These are phyloP conservation scores for Aphanomyces euteiches DNA, from an alignment of 352 stramenopile genomes.

Conservation along the genomic window DNA sequence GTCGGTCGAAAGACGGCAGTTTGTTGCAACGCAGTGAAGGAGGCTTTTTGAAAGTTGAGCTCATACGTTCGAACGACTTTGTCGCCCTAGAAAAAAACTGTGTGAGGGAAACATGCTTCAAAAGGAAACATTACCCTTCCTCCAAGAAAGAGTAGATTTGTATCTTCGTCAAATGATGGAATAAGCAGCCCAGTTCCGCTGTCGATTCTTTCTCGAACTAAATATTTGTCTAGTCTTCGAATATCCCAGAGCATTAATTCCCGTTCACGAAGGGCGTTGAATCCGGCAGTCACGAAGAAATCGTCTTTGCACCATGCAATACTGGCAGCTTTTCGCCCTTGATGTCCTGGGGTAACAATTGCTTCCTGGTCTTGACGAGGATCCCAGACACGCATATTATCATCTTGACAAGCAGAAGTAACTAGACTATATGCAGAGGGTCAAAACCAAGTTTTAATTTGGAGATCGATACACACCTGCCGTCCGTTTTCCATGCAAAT, in stretches of 20 bases:
- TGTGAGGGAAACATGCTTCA: background rate
- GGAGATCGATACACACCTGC: slow-evolving; percentile 34
- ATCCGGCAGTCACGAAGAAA: slow-evolving; percentile 58
- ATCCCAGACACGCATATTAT: slow-evolving; percentile 53
- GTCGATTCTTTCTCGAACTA: slow-evolving; percentile 63
- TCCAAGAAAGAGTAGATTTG: slow-evolving; percentile 64
- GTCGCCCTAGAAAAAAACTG: slow-evolving; percentile 37
- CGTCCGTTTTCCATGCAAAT: slow-evolving; percentile 68
- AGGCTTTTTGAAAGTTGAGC: slow-evolving; percentile 42
- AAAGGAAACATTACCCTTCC: slow-evolving; percentile 39
- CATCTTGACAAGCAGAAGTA: slow-evolving; percentile 43
- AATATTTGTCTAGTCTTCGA: slow-evolving; percentile 44
- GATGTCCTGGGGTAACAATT: slow-evolving; percentile 41
- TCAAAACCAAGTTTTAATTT: background rate
- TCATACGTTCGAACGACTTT: slow-evolving; percentile 59
- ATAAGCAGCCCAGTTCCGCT: slow-evolving; percentile 60
- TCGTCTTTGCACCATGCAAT: slow-evolving; percentile 58
- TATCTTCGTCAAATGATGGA: slow-evolving; percentile 64
- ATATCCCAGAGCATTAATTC: slow-evolving; percentile 79
- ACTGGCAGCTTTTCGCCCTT: slow-evolving; percentile 45
- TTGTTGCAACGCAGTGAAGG: slow-evolving; percentile 52
- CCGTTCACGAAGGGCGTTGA: slow-evolving; percentile 59
- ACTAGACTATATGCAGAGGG: slow-evolving; percentile 31
- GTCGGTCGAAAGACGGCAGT: slow-evolving; percentile 52
- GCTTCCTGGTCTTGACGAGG: slow-evolving; percentile 36